Evolutionary conservation across 2,329 filamentous ascomycete genomes (phyloP).

Genomic region (Podosphaera xanthii): DNA sequence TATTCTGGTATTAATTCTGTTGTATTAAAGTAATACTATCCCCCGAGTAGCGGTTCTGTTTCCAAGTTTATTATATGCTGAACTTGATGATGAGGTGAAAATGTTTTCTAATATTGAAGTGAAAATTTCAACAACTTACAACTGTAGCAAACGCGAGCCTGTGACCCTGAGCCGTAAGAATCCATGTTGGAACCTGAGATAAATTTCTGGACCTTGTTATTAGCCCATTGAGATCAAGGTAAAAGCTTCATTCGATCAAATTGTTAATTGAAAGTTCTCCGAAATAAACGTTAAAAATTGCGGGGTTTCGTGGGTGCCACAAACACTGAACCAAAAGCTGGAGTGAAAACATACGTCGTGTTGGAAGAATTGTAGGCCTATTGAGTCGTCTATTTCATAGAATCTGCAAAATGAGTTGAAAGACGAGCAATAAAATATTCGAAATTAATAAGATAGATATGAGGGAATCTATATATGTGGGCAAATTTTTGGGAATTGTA

Average conservation of each 20-base stretch:
- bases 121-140: conserved; percentile 20
- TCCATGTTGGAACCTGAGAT: conserved; percentile 13
- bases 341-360: not conserved
- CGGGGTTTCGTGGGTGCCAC: not conserved
- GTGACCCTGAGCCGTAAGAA: conserved; percentile 12
- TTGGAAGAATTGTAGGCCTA: too few relatives aligned
- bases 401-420: too few relatives aligned
- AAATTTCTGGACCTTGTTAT: conserved; percentile 3
- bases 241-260: too few relatives aligned
- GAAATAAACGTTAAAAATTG: too few relatives aligned
- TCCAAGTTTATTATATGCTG: not conserved
- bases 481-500: too few relatives aligned
- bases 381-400: too few relatives aligned
- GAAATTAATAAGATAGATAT: too few relatives aligned
- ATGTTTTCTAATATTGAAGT: not conserved
- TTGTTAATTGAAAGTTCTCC: too few relatives aligned
- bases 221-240: not conserved
- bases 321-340: not conserved
- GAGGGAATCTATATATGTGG: too few relatives aligned
- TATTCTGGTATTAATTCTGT: not conserved
- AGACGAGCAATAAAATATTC: too few relatives aligned
- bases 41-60: not conserved
- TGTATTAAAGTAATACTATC: not conserved
- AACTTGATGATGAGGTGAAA: not conserved
- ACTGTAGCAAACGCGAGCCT: conserved; percentile 25